phyloP scores from a whole-genome alignment of 495 filamentous ascomycete genomes.

The Clavariopsis aquatica region DNA sequence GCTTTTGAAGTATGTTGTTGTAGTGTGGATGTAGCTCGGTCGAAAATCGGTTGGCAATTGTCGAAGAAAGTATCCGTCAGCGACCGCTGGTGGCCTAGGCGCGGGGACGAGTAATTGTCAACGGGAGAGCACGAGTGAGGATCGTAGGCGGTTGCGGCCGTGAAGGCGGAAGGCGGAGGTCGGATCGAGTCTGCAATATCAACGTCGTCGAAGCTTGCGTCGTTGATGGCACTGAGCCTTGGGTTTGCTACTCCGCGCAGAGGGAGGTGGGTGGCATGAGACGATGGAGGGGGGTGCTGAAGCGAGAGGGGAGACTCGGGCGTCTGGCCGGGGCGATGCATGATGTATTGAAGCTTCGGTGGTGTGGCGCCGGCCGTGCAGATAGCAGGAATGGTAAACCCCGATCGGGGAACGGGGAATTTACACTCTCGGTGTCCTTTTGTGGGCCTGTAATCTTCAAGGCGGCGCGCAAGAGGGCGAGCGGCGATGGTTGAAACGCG shows the following conservation, averaged over 20 bases:
- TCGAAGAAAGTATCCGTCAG: constrained; percentile 36
- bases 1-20: constrained; percentile 35
- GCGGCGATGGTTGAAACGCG: constrained; percentile 20
- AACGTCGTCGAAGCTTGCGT: constrained; percentile 28
- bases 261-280: constrained; percentile 33
- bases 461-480: not conserved
- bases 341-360: constrained; percentile 10
- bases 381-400: constrained; percentile 15
- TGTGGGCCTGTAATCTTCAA: constrained; percentile 16
- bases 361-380: constrained; percentile 7
- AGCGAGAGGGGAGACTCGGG: constrained; percentile 5
- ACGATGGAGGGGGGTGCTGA: constrained; percentile 17
- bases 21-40: constrained; percentile 30
- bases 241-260: constrained; percentile 26
- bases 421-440: constrained; percentile 14
- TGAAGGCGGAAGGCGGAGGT: constrained; percentile 37
- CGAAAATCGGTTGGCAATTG: constrained; percentile 34
- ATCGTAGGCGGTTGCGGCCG: constrained; percentile 34
- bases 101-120: constrained; percentile 17
- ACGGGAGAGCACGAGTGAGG: constrained; percentile 27
- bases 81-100: constrained; percentile 26
- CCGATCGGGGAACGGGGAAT: constrained; percentile 18
- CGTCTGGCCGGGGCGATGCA: constrained; percentile 1
- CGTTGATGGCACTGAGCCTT: constrained; percentile 15
- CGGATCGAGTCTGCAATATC: constrained; percentile 23